Percentiles rank a stretch among this genome's conserved stretches.
phyloP scores from a whole-genome alignment of 345 rosid species.

The Corchorus olitorius region DNA sequence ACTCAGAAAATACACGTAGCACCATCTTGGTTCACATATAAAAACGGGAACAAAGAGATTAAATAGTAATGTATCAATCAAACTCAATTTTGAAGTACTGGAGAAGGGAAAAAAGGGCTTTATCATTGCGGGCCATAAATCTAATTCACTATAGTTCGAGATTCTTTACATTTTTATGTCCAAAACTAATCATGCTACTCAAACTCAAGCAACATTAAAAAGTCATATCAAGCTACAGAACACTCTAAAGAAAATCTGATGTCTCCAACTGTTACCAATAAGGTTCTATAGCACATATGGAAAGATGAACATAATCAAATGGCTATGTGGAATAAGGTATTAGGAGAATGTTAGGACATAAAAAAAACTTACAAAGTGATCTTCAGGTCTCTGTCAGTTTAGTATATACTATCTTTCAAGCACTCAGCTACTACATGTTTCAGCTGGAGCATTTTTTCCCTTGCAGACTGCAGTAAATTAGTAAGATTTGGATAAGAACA shows the following conservation, averaged over 20 bases:
- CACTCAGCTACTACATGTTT: constrained; percentile 58
- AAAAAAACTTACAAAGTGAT: background rate
- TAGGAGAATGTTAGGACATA: background rate
- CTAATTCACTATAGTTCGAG: background rate
- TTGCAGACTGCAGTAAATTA: constrained; percentile 58
- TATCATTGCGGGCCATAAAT: background rate
- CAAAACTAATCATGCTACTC: constrained; percentile 1
- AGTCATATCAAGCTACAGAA: background rate
- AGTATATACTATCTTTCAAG: constrained; percentile 42
- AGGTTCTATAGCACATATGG: background rate
- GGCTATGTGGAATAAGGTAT: background rate
- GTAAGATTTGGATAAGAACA: constrained; percentile 11
- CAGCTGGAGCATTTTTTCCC: constrained; percentile 67
- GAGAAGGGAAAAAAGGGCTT: background rate
- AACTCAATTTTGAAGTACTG: background rate
- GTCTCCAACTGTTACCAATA: constrained; percentile 1
- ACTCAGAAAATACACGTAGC: background rate
- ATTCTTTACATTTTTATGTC: background rate
- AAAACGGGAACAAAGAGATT: background rate
- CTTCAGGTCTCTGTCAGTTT: constrained; percentile 33
- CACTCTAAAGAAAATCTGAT: background rate
- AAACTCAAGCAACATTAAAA: background rate
- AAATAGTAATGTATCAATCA: background rate
- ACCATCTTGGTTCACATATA: background rate
- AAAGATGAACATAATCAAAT: background rate